Evolutionary conservation across 306 rosid species (phyloP).

Genomic region (Sophora flavescens): DNA sequence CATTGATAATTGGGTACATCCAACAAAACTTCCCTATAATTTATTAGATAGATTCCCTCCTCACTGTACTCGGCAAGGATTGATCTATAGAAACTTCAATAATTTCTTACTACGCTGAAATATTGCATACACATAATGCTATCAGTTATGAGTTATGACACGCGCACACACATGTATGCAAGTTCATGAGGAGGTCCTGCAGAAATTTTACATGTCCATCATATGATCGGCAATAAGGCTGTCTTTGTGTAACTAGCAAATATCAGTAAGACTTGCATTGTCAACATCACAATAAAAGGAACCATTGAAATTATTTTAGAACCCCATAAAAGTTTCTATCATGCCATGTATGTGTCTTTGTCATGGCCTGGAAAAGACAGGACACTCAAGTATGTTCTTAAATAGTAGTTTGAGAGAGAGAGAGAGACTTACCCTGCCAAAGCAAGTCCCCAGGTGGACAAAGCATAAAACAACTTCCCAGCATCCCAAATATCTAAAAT

Average conservation of each 20-base stretch:
- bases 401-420: conserved; percentile 34
- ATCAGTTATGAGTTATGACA: not conserved
- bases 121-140: conserved; percentile 7
- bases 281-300: conserved; percentile 19
- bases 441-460: conserved; percentile 98
- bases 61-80: not conserved
- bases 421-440: conserved; percentile 70
- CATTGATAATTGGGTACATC: conserved; percentile 3
- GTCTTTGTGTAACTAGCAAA: not conserved
- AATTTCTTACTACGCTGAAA: not conserved
- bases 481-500: conserved; percentile 82
- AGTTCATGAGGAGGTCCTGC: conserved; percentile 7
- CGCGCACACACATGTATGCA: not conserved
- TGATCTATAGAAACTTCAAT: not conserved
- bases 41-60: not conserved
- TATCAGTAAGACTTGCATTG: not conserved
- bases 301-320: conserved; percentile 2
- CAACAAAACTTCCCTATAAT: not conserved
- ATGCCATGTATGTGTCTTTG: conserved; percentile 13
- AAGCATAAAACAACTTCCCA: conserved; percentile 78
- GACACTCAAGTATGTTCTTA: not conserved
- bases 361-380: not conserved
- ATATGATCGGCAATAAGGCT: not conserved
- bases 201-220: not conserved
- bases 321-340: not conserved